A percentile compares a stretch with the other conserved stretches of the same genome.
Evolutionary conservation across 31 red algal genomes (phyloP).

Genomic region (Bonnemaisonia californica): DNA sequence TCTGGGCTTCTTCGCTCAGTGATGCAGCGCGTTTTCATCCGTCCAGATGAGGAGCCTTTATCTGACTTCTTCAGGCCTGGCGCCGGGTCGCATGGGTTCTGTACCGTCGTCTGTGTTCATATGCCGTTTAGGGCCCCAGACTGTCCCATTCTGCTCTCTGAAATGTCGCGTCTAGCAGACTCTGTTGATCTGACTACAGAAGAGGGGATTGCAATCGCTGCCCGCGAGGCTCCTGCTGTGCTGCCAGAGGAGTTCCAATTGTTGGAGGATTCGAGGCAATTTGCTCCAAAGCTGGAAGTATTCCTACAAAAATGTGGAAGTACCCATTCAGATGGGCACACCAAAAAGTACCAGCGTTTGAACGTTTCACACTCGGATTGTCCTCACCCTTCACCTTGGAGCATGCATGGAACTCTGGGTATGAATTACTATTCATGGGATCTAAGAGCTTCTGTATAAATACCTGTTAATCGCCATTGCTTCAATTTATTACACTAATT

Average conservation of each 20-base stretch:
- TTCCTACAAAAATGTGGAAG: conserved; percentile 23
- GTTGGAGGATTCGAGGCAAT: conserved; percentile 58
- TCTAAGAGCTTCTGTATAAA: no score
- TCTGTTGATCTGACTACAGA: no score
- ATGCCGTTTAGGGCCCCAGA: conserved; percentile 68
- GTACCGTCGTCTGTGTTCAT: conserved; percentile 60
- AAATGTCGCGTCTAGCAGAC: conserved; percentile 17
- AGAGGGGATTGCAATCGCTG: conserved; percentile 40
- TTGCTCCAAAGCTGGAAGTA: conserved; percentile 57
- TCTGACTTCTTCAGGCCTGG: no score
- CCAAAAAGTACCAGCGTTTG: conserved; percentile 88
- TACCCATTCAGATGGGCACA: conserved; percentile 97
- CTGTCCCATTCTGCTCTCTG: conserved; percentile 15
- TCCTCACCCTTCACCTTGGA: conserved; percentile 84
- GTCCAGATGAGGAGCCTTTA: conserved; percentile 17
- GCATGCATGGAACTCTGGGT: conserved; percentile 95
- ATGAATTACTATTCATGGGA: no score
- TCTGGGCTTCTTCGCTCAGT: conserved; percentile 35
- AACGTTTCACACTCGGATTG: conserved; percentile 96
- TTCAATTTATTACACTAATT: no score
- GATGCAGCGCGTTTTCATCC: background rate
- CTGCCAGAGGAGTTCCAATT: conserved; percentile 36
- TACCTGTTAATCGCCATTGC: no score
- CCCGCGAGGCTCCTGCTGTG: conserved; percentile 19
- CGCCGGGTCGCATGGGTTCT: no score